Evolutionary conservation across 1,139 yeast species (phyloP).

Genomic region (Yamadazyma mexicana): DNA sequence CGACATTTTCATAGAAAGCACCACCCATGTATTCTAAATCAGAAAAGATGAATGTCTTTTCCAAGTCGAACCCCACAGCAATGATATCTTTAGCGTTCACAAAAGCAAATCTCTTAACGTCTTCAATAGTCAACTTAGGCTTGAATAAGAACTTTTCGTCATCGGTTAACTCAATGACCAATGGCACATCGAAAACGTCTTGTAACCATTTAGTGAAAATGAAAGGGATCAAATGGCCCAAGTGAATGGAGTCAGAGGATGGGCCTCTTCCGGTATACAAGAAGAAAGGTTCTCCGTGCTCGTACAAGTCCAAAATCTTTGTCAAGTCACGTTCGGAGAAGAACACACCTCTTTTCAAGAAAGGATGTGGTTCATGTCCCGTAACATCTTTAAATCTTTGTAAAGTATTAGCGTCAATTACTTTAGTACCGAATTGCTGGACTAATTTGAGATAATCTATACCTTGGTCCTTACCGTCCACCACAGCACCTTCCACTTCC

Average conservation of each 20-base stretch:
- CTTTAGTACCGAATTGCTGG: constrained; percentile 82
- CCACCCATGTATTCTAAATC: constrained; percentile 94
- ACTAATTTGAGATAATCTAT: constrained; percentile 90
- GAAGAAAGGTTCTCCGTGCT: constrained; percentile 93
- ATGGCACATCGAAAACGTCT: constrained; percentile 96
- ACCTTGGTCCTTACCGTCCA: constrained; percentile 84
- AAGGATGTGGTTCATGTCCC: constrained; percentile 91
- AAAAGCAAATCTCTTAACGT: constrained; percentile 74
- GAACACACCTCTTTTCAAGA: constrained; percentile 86
- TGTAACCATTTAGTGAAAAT: constrained; percentile 97
- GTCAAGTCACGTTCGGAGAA: constrained; percentile 89
- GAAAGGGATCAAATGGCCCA: constrained; percentile 97
- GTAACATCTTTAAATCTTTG: constrained; percentile 77
- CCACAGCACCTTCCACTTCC: constrained; percentile 99
- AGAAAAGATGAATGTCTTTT: constrained; percentile 91
- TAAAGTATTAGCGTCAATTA: constrained; percentile 69
- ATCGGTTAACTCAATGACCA: constrained; percentile 93
- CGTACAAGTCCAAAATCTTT: constrained; percentile 81
- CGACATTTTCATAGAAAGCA: constrained; percentile 90
- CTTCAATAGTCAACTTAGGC: constrained; percentile 82
- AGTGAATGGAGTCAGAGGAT: constrained; percentile 89
- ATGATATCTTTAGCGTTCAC: constrained; percentile 92
- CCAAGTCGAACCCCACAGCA: constrained; percentile 92
- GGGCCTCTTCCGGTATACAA: constrained; percentile 99
- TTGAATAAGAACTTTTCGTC: constrained; percentile 97